Evolutionary conservation across 1,284 basidiomycete species (phyloP), one percentile per base, ranked within the genome.

Genomic region (Fistulinella cinereoalba): DNA sequence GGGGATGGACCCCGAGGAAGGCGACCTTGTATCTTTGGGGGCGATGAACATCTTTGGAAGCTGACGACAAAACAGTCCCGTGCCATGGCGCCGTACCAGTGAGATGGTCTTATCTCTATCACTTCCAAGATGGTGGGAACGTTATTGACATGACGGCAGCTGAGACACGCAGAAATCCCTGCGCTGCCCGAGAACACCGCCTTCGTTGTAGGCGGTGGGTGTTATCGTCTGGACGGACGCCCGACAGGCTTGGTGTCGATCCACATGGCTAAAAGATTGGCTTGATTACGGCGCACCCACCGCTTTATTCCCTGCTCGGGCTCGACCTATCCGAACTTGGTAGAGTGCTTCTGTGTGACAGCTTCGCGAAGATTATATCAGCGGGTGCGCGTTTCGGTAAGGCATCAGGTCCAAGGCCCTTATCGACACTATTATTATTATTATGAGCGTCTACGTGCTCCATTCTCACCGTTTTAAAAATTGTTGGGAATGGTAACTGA

Each of bases 281-380:
- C 60, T 85, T 44, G 85, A 83, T 68, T 83, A 80, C 50, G 79
- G 84, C 48, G 72, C 79, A 73, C 40, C 76, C 71, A 37, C 80
- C 84, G 3, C 86, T 82, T 2, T 93, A 92, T 68, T 88, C 92
- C 66, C 71, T 78, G 46, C 74, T 91, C 40, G 90, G 93, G 60
- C 71, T 56, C 5, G 71, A 77, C 41, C 67, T 76, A 51, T 66
- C 70, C 15, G 72, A 77, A 51, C 77, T 79, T 24, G 89, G 89
- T 2, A 77, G 83, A 19, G 86, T 91, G 6, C 53, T 92, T 39
- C 79, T 90, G 41, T 89, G 93, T 61, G 91, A 93, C 64, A 87
- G 83, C 62, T 76, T 96, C 55, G 89, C 84, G 49, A 97, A 97
- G 72, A 76, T 93, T 27, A 71, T 94, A 22, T 88, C 86, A 21